Conservation (phyloP, 768 basidiomycete species). For the Paxillus ammoniavirescens region DNA sequence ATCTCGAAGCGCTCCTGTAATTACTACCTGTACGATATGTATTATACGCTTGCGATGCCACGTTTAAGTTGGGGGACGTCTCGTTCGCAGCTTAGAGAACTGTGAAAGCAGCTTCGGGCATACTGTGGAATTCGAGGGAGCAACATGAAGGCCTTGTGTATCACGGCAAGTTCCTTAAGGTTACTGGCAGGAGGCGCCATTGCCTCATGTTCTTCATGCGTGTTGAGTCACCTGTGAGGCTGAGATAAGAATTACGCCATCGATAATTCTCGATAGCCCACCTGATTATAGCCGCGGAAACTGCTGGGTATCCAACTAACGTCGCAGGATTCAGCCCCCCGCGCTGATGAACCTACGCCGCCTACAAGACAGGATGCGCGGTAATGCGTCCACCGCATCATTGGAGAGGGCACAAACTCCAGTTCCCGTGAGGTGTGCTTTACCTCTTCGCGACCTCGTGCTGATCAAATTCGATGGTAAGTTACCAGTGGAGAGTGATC, state of each 20-base stretch:
- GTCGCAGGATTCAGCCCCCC: not conserved
- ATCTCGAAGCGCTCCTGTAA: no score
- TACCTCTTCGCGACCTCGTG: not conserved
- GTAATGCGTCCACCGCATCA: not conserved
- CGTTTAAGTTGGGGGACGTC: no score
- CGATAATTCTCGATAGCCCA: not conserved
- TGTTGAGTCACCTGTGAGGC: not conserved
- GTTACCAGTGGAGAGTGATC: not conserved
- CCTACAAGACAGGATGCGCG: slow-evolving; percentile 7
- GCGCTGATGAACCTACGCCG: slow-evolving; percentile 1
- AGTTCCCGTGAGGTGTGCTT: slow-evolving; percentile 9
- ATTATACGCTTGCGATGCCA: no score
- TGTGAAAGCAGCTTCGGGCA: no score
- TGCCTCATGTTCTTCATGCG: not conserved
- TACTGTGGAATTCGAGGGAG: not conserved
- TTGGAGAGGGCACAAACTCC: not conserved
- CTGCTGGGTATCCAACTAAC: not conserved
- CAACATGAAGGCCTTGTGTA: not conserved
- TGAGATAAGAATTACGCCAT: not conserved
- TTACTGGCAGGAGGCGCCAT: not conserved
- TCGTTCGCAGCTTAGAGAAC: no score
- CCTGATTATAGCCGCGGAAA: not conserved
- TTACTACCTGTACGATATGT: no score
- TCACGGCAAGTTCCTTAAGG: not conserved
- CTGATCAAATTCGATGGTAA: slow-evolving; percentile 8